Base-by-base conservation (phyloP, 2,329 filamentous ascomycete species). In the Knufia fluminis region DNA sequence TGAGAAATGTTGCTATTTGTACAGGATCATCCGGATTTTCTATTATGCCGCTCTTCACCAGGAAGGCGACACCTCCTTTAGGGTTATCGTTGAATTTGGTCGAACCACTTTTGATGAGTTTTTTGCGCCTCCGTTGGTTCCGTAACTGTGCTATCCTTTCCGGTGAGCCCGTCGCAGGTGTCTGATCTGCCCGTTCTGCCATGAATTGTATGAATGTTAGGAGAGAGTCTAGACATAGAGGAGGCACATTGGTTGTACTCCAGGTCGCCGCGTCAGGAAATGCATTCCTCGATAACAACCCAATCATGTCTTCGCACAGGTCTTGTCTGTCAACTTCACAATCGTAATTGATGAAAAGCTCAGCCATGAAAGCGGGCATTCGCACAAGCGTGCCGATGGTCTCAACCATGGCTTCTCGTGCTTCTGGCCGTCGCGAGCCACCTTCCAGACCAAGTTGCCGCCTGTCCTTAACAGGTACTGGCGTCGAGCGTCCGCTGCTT, bases 171-270 rank as follows among this genome's bases (percentile, higher is more conserved):
- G 70, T 64, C 0, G 86, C 80, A 22, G 79, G 71, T 16, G 51
- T 46, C 47, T 92, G 79, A 45, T 94, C 79, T 16, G 97, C 70
- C 49, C 92, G 79, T 63, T 95, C 89, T 1, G 88, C 85, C 56
- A 98, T 84, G 57, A 88, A 95, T 62, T 96, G 90, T 28, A 98
- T 80, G 60, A 90, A 97, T 14, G 88, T 83, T 20, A 98, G 74
- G 9, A 98, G 73, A 8, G 92, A 89, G 68, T 98, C 92, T 19
- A 98, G 74, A 61, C 92, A 98, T 2, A 98, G 72, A 0, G 92
- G 92, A 14, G 92, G 92, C 1, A 98, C 94, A 63, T 94, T 98
- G 3, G 91, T 96, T 9, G 92, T 98, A 65, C 94, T 98, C 92
- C 92, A 98, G 4, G 90, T 96, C 4, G 91, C 92, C 7, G 92